Percentiles rank a stretch among this genome's conserved stretches.
Conservation (phyloP, 768 basidiomycete genomes). For the Thelephora ganbajun region DNA sequence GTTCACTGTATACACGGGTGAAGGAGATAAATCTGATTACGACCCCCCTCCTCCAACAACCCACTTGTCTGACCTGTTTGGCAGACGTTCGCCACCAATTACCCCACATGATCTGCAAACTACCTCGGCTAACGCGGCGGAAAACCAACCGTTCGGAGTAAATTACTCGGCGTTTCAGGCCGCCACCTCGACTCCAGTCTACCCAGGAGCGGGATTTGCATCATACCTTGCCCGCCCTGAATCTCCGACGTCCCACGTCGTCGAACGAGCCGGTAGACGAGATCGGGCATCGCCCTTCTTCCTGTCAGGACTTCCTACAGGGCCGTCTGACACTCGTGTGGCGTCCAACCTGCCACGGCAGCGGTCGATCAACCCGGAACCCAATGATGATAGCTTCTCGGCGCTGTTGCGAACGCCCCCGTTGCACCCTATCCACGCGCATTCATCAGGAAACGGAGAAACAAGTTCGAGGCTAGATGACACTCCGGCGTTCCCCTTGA, state of each 20-base stretch:
- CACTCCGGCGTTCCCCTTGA: slow-evolving; percentile 31
- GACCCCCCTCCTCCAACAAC: slow-evolving; percentile 33
- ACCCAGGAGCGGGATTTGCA: slow-evolving; percentile 1
- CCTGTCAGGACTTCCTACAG: background rate
- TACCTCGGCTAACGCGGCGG: slow-evolving; percentile 33
- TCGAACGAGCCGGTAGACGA: slow-evolving; percentile 11
- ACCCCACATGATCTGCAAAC: slow-evolving; percentile 16
- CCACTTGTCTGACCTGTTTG: slow-evolving; percentile 38
- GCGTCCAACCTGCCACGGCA: background rate
- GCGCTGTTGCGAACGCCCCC: slow-evolving; percentile 5
- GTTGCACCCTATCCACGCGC: slow-evolving; percentile 2
- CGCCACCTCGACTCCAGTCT: slow-evolving; percentile 14
- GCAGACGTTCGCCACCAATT: slow-evolving; percentile 24
- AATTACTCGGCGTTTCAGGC: slow-evolving; percentile 11
- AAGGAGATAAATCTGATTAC: slow-evolving; percentile 13
- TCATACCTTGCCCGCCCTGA: slow-evolving; percentile 36
- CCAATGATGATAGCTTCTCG: slow-evolving; percentile 6
- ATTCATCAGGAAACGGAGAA: background rate
- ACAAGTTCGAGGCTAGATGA: slow-evolving; percentile 11
- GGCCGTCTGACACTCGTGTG: background rate
- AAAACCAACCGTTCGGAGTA: slow-evolving; percentile 25
- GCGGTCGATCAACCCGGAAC: background rate
- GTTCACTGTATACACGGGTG: slow-evolving; percentile 38
- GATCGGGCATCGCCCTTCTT: background rate
- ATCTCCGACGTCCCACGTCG: slow-evolving; percentile 37